Conservation (phyloP, 2,329 filamentous ascomycete species). For the Botryotinia calthae region DNA sequence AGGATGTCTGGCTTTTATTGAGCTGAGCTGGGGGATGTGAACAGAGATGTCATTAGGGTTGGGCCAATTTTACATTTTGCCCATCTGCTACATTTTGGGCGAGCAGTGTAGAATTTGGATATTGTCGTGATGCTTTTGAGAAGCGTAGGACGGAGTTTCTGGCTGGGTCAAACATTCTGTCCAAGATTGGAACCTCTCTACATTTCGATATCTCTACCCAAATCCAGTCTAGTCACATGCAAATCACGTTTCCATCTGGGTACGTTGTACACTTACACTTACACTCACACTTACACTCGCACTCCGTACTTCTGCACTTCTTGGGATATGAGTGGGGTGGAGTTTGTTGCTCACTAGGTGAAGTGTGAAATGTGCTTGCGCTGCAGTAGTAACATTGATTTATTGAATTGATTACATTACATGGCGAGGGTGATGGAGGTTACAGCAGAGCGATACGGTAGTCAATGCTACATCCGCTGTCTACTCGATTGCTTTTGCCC, state of each 20-base stretch:
- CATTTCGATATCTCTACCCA: not conserved
- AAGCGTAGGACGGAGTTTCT: not conserved
- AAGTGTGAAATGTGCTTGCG: not conserved
- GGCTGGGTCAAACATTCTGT: too few relatives aligned
- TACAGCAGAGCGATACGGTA: not conserved
- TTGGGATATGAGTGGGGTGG: not conserved
- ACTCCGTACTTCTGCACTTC: not conserved
- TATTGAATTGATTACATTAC: not conserved
- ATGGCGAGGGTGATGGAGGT: not conserved
- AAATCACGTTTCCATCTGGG: not conserved
- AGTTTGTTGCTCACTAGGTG: too few relatives aligned
- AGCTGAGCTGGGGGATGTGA: not conserved
- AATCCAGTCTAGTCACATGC: not conserved
- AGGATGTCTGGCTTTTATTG: constrained; percentile 10
- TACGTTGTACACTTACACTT: too few relatives aligned
- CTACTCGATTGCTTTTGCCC: not conserved
- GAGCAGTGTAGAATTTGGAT: not conserved
- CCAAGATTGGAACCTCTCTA: not conserved
- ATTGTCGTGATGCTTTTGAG: not conserved
- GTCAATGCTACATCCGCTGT: constrained; percentile 1
- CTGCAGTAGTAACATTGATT: not conserved
- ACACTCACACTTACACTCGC: too few relatives aligned
- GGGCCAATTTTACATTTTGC: not conserved
- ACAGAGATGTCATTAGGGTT: not conserved
- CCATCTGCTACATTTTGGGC: too few relatives aligned